These are phyloP conservation scores for Apiospora marii DNA, from an alignment of 2,329 filamentous ascomycete genomes.

Conservation along the genomic window DNA sequence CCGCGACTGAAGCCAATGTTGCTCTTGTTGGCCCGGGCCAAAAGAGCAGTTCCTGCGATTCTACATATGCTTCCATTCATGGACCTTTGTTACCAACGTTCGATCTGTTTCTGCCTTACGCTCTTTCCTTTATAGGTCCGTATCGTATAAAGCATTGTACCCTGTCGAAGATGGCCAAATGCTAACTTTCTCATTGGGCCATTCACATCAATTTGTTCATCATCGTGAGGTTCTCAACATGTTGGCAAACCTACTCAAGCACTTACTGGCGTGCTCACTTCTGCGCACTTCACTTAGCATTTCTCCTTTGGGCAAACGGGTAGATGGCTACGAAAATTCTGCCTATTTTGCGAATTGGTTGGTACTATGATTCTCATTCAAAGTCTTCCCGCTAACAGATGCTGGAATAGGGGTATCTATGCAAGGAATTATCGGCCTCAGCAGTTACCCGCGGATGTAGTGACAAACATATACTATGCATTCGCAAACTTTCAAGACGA, in stretches of 20 bases:
- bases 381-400: no score
- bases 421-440: no score
- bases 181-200: background rate
- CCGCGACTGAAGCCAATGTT: slow-evolving; percentile 5
- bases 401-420: no score
- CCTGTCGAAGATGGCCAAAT: background rate
- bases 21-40: background rate
- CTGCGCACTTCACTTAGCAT: slow-evolving; percentile 17
- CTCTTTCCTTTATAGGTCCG: background rate
- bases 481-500: slow-evolving; percentile 56
- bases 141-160: slow-evolving; percentile 5
- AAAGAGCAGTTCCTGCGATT: slow-evolving; percentile 6
- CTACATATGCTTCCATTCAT: slow-evolving; percentile 4
- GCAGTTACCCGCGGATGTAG: slow-evolving; percentile 69
- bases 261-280: slow-evolving; percentile 7
- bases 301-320: slow-evolving; percentile 12
- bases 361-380: no score
- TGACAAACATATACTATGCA: slow-evolving; percentile 77
- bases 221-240: background rate
- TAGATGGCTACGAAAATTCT: slow-evolving; percentile 18
- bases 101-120: background rate
- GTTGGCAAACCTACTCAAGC: slow-evolving; percentile 5
- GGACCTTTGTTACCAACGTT: background rate
- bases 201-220: slow-evolving; percentile 6
- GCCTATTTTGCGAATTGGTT: no score